Evolutionary conservation across 2,329 filamentous ascomycete genomes (phyloP).

Genomic region (Colletotrichum gigasporum): DNA sequence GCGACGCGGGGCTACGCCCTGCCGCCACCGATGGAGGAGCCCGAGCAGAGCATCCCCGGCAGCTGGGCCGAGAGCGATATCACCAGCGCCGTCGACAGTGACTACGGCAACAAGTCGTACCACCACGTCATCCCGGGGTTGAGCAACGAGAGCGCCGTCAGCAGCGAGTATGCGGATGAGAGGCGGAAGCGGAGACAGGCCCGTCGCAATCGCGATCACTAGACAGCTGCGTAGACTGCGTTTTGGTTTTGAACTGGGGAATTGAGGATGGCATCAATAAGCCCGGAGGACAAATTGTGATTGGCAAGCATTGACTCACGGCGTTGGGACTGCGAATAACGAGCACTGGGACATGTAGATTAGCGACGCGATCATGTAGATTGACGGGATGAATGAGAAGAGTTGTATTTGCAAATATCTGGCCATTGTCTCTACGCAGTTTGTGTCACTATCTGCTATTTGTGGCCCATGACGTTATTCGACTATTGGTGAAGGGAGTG

Average conservation of each 20-base stretch:
- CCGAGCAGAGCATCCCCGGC: slow-evolving; percentile 41
- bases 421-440: background rate
- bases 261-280: background rate
- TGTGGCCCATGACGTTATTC: no score
- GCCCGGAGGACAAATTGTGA: background rate
- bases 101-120: slow-evolving; percentile 67
- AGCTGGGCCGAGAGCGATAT: slow-evolving; percentile 51
- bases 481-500: no score
- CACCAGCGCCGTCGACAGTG: slow-evolving; percentile 48
- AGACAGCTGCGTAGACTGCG: background rate
- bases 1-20: slow-evolving; percentile 35
- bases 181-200: slow-evolving; percentile 51
- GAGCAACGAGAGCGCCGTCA: slow-evolving; percentile 41
- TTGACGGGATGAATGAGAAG: slow-evolving; percentile 3
- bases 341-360: slow-evolving; percentile 11
- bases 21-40: slow-evolving; percentile 33
- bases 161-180: slow-evolving; percentile 53
- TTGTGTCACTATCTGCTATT: background rate
- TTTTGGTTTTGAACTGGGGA: background rate
- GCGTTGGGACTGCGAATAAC: slow-evolving; percentile 17
- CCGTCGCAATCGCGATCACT: slow-evolving; percentile 37
- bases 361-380: slow-evolving; percentile 26
- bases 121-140: slow-evolving; percentile 64
- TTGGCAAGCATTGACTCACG: slow-evolving; percentile 11
- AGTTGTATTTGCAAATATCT: background rate